phyloP scores from a whole-genome alignment of 768 basidiomycete species.

The Phanerochaete carnosa region DNA sequence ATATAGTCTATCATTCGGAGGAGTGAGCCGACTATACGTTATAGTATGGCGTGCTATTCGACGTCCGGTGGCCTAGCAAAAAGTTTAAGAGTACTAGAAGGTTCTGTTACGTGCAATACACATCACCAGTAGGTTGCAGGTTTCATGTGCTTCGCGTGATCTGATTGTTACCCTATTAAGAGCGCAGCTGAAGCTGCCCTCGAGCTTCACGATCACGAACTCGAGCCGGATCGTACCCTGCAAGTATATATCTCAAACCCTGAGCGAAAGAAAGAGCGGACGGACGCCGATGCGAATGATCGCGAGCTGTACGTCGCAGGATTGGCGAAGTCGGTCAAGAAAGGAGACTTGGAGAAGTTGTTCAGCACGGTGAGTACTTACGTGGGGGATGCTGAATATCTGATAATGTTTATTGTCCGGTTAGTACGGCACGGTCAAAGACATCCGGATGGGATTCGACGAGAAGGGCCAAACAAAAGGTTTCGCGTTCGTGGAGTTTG shows the following conservation, averaged over 20 bases:
- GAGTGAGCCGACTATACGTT: background rate
- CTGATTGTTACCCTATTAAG: constrained; percentile 31
- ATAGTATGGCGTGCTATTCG: constrained; percentile 88
- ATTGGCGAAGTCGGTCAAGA: constrained; percentile 72
- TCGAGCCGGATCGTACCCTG: constrained; percentile 64
- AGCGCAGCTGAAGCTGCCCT: constrained; percentile 70
- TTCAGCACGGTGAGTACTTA: constrained; percentile 59
- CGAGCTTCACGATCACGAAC: constrained; percentile 73
- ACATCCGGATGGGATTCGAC: constrained; percentile 75
- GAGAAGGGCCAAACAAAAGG: constrained; percentile 72
- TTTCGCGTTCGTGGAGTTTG: constrained; percentile 92
- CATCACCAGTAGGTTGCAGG: constrained; percentile 63
- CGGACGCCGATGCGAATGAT: constrained; percentile 81
- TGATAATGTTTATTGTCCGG: background rate
- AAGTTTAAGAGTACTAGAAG: constrained; percentile 89
- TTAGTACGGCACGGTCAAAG: constrained; percentile 84
- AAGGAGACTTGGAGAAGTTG: constrained; percentile 72
- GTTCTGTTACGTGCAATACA: constrained; percentile 94
- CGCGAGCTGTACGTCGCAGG: constrained; percentile 88
- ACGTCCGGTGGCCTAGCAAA: constrained; percentile 97
- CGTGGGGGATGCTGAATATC: background rate
- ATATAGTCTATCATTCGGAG: background rate
- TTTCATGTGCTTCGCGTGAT: background rate
- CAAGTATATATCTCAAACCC: constrained; percentile 90
- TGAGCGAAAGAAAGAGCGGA: constrained; percentile 82